Percentiles rank a stretch among this genome's conserved stretches.
Evolutionary conservation across 495 filamentous ascomycete species (phyloP).

Genomic region (Penicillium desertorum): DNA sequence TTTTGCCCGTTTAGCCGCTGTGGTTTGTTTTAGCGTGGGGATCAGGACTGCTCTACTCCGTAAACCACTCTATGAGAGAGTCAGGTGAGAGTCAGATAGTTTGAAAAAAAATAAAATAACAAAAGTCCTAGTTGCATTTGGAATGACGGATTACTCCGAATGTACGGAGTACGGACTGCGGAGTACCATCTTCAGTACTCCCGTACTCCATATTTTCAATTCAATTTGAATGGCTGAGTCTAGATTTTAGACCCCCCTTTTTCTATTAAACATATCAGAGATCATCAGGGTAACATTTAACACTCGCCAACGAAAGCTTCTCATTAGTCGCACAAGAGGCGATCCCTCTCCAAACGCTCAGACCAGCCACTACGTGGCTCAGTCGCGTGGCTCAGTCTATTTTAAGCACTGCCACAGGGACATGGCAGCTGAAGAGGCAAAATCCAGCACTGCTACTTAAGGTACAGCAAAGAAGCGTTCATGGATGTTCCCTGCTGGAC

Average conservation of each 20-base stretch:
- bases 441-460: background rate
- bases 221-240: background rate
- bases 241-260: constrained; percentile 7
- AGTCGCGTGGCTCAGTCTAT: constrained; percentile 2
- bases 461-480: background rate
- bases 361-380: constrained; percentile 18
- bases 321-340: background rate
- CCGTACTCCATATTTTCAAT: background rate
- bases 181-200: background rate
- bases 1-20: constrained; percentile 4
- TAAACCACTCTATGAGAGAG: background rate
- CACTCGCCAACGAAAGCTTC: constrained; percentile 5
- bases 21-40: background rate
- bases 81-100: constrained; percentile 1
- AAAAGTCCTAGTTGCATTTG: constrained; percentile 6
- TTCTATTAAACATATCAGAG: background rate
- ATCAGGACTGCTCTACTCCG: background rate
- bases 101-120: background rate
- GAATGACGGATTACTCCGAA: constrained; percentile 10
- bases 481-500: constrained; percentile 6
- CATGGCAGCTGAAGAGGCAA: background rate
- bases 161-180: background rate
- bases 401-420: constrained; percentile 6
- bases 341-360: background rate
- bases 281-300: background rate